These are phyloP conservation scores for Neonectria magnoliae DNA, from an alignment of 2,329 filamentous ascomycete genomes.

Conservation along the genomic window DNA sequence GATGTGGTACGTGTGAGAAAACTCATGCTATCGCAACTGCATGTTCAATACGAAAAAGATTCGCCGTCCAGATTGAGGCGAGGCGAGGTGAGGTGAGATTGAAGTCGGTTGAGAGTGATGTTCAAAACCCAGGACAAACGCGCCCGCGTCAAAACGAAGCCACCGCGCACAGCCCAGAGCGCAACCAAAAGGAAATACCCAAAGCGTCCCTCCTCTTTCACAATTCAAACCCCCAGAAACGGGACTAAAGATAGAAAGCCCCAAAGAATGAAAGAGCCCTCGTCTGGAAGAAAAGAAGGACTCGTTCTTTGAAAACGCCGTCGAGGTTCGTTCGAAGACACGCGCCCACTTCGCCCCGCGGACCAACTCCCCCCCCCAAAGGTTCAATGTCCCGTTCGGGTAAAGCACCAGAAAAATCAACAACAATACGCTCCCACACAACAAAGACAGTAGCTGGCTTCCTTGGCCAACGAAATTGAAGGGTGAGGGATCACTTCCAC, in stretches of 20 bases:
- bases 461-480: background rate
- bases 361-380: background rate
- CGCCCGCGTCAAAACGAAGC: background rate
- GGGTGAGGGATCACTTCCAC: background rate
- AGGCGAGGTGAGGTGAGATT: background rate
- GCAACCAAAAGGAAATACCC: background rate
- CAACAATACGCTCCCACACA: background rate
- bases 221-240: background rate
- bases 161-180: background rate
- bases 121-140: background rate
- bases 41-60: background rate
- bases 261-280: background rate
- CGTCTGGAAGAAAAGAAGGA: background rate
- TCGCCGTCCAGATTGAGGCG: background rate
- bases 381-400: background rate
- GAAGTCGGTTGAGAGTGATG: background rate
- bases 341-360: background rate
- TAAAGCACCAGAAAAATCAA: background rate
- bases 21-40: slow-evolving; percentile 18
- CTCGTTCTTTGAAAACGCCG: background rate
- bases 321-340: background rate
- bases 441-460: background rate
- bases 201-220: background rate
- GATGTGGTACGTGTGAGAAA: slow-evolving; percentile 16
- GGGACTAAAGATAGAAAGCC: background rate